Evolutionary conservation across 176 grass and related monocot genomes (phyloP), one percentile per base, ranked within the genome.

Genomic region (Melocanna baccifera): DNA sequence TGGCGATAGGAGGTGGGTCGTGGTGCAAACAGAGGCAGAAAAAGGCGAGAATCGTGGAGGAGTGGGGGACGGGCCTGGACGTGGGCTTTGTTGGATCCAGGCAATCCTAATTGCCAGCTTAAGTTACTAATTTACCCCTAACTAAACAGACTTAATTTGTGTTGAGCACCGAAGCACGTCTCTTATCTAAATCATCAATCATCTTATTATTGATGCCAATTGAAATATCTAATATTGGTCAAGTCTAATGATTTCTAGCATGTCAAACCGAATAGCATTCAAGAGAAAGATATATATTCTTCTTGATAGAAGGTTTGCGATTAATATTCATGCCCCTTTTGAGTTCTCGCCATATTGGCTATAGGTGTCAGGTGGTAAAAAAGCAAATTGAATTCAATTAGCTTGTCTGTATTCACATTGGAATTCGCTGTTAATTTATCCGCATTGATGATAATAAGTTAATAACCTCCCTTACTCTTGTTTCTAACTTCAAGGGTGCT

Each of bases 401-500:
- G 20, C 8, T 76, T 76, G n/a, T 83, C 20, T 10, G 10, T 36
- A 40, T 62, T 71, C 30, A 41, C n/a, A 39, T 40, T 58, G 22
- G 9, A 72, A 51, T 68, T 89, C 70, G 5, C 25, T 22, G 12
- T 56, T 62, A 23, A 19, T 56, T 67, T 64, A n/a, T 30, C 32
- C 28, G 26, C 67, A 79, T 79, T 30, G 57, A 43, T 83, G 19
- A 67, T 46, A 50, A 18, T 28, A 67, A 64, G 1, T 12, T 12
- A 43, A 43, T 43, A 45, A 45, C 77, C 55, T 62, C 37, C 14
- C 28, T 56, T 58, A 23, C 23, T 52, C 43, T 71, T 89, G 36
- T 71, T 75, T 87, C 3, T 63, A 78, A 86, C 48, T 87, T 81
- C 1, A 83, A 98, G 96, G 89, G 93, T 85, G 93, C 96, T 84